Base-by-base conservation (phyloP, 768 basidiomycete genomes). In the Boletus fagicola region DNA sequence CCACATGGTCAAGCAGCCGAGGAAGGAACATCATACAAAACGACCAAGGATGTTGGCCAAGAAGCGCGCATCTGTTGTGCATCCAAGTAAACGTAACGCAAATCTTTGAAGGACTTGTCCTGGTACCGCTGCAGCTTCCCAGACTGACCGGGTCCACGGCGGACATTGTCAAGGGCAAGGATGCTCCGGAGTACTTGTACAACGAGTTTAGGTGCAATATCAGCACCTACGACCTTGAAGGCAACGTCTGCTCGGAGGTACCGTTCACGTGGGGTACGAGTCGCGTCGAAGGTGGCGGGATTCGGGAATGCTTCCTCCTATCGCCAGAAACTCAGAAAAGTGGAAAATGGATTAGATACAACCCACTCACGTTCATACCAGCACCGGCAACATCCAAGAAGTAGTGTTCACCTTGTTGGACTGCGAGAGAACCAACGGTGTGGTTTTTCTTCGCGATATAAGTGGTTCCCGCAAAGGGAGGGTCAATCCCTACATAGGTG, bases 381-480 rank as follows among this genome's bases (percentile, higher is more conserved):
- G 88, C 88, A 26, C 74, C 65, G 12, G 76, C 77, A 28, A 90
- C 71, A 66, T 91, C 77, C 46, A 90, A 68, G 67, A 89, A 92
- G 20, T 91, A 67, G 5, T 76, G 77, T 46, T 85, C 79, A 18
- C 74, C 78, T 62, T 82, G 74, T 53, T 72, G 75, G 48, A 85
- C 66, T 2, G 64, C 64, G 15, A 78, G 67, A 4, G 72, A 75
- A 58, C 77, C 77, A 33, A 86, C 63, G 0, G 68, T 63, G 33
- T 78, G 74, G 39, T 83, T 77, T 49, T 75, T 76, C 47, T 78
- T 68, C 0, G 82, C 79, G 54, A 80, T 68, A 50, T 87, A 87
- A 64, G 80, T 85, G 33, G 82, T 80, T 53, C 90, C 89, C 53
- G 78, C 80, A 76, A 92, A 85, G 4, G 85, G 80, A 11, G 90